These are phyloP conservation scores for Cladosporium sp. DNA, from an alignment of 2,329 filamentous ascomycete species.

Conservation along the genomic window DNA sequence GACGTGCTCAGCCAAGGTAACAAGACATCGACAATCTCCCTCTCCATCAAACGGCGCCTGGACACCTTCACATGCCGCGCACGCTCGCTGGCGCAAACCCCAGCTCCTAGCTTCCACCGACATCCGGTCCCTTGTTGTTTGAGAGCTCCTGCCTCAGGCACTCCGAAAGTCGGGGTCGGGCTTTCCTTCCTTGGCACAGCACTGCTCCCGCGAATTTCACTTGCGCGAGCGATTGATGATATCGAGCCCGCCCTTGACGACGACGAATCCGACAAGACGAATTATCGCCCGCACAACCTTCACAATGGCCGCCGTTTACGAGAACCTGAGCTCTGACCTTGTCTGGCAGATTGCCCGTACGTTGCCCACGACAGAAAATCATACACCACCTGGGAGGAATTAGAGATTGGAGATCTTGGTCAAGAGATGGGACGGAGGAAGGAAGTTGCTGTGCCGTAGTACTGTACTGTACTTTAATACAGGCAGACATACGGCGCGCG, in stretches of 20 bases:
- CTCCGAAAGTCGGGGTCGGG: neutral
- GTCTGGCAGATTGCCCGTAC: conserved; percentile 94
- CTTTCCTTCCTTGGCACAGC: neutral
- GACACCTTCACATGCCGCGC: conserved; percentile 7
- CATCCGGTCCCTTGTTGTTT: conserved; percentile 1
- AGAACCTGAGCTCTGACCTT: conserved; percentile 82
- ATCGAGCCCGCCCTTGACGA: conserved; percentile 6
- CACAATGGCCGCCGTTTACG: conserved; percentile 51
- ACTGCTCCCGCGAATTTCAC: conserved; percentile 5
- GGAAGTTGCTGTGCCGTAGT: neutral
- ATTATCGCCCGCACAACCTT: conserved; percentile 14
- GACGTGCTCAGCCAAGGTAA: neutral
- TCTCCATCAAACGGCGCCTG: conserved; percentile 1
- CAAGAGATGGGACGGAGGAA: conserved; percentile 3
- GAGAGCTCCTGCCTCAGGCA: neutral
- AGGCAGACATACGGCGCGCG: neutral
- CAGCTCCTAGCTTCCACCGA: conserved; percentile 9
- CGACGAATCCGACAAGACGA: conserved; percentile 18
- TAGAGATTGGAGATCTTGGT: neutral
- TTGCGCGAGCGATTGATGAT: neutral
- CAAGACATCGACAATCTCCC: neutral
- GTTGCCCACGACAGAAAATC: conserved; percentile 46
- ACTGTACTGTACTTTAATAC: neutral
- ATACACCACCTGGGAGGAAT: neutral
- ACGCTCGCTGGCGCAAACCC: neutral